Conservation (phyloP, 805 yeast species). For the Metschnikowia amazonensis region DNA sequence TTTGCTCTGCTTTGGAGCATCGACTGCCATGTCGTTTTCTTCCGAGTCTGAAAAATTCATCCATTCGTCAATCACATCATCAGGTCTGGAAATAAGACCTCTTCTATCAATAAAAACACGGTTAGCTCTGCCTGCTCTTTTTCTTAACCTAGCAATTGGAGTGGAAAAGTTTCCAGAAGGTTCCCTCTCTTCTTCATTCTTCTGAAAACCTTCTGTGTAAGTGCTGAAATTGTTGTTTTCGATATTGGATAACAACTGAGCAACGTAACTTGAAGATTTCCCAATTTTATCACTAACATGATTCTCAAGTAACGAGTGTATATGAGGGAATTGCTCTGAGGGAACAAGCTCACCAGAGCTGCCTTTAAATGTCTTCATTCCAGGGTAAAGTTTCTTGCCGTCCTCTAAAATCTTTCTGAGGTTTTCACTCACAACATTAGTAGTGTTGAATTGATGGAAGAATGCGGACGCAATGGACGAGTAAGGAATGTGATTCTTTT, state of each 20-base stretch:
- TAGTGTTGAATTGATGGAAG: slow-evolving; percentile 59
- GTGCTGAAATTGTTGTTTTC: slow-evolving; percentile 38
- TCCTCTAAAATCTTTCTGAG: slow-evolving; percentile 42
- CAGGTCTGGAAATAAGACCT: slow-evolving; percentile 41
- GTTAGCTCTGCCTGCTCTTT: slow-evolving; percentile 70
- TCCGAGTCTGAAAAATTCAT: slow-evolving; percentile 37
- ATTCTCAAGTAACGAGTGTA: slow-evolving; percentile 37
- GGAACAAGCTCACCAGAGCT: slow-evolving; percentile 48
- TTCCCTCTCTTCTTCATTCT: slow-evolving; percentile 16
- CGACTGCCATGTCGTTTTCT: slow-evolving; percentile 13
- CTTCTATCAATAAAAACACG: slow-evolving; percentile 72
- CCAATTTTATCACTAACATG: slow-evolving; percentile 22
- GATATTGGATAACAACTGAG: slow-evolving; percentile 37
- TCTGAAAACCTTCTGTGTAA: slow-evolving; percentile 38
- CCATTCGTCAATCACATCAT: slow-evolving; percentile 37
- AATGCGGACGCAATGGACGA: slow-evolving; percentile 71
- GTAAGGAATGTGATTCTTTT: slow-evolving; percentile 67
- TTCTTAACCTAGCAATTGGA: slow-evolving; percentile 60
- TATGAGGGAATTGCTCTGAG: slow-evolving; percentile 46
- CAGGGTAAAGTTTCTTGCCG: slow-evolving; percentile 44
- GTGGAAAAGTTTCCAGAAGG: slow-evolving; percentile 37
- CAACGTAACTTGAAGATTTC: slow-evolving; percentile 32
- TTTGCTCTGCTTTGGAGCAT: slow-evolving; percentile 12
- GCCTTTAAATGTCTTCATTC: slow-evolving; percentile 45
- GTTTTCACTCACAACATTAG: slow-evolving; percentile 47